These are phyloP conservation scores for Elsinoe batatas DNA, from an alignment of 2,329 filamentous ascomycete species.

Conservation along the genomic window DNA sequence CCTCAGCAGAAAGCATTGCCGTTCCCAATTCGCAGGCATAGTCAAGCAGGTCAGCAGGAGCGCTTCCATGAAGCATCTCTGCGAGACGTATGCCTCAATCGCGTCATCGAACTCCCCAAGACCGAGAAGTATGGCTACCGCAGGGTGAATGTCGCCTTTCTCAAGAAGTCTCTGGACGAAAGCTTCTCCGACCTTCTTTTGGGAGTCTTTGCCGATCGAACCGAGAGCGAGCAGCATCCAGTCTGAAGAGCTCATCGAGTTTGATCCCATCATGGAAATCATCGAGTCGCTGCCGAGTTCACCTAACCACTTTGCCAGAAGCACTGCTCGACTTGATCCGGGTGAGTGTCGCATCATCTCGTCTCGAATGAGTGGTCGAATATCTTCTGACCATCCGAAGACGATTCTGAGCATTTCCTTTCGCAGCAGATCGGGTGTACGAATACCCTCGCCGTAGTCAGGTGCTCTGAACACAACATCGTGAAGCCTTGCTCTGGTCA, in stretches of 20 bases:
- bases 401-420: constrained; percentile 87
- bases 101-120: constrained; percentile 90
- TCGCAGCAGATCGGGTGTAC: constrained; percentile 61
- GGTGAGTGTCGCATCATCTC: constrained; percentile 66
- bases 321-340: constrained; percentile 67
- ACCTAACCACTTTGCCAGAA: constrained; percentile 87
- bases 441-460: constrained; percentile 36
- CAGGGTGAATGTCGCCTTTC: constrained; percentile 81
- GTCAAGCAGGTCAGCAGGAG: constrained; percentile 76
- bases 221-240: constrained; percentile 95
- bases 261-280: constrained; percentile 60
- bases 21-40: constrained; percentile 79
- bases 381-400: constrained; percentile 87
- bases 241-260: constrained; percentile 85
- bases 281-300: constrained; percentile 75
- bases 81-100: constrained; percentile 90
- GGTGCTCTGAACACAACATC: constrained; percentile 74
- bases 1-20: constrained; percentile 75
- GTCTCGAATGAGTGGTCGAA: constrained; percentile 70
- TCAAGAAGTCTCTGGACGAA: constrained; percentile 87
- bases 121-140: constrained; percentile 84
- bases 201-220: constrained; percentile 65
- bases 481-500: constrained; percentile 66
- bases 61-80: constrained; percentile 86
- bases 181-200: constrained; percentile 81